Conservation (phyloP, 1,139 yeast species). For the Magnusiomyces suaveolens region DNA sequence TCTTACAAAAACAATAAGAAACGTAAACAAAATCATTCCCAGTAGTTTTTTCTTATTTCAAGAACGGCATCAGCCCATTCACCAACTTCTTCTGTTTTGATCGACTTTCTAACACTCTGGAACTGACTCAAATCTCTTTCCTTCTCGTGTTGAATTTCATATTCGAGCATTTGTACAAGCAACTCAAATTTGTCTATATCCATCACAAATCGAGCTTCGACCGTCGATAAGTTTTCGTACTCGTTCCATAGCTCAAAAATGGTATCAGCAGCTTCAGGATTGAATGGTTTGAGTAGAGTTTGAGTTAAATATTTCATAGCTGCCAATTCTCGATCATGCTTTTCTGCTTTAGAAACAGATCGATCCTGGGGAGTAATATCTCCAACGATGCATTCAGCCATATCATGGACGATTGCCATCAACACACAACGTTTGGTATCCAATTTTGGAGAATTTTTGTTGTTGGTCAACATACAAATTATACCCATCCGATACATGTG, state of each 20-base stretch:
- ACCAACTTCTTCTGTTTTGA: constrained; percentile 64
- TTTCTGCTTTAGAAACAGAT: constrained; percentile 54
- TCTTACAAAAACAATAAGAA: too few relatives aligned
- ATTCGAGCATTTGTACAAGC: constrained; percentile 83
- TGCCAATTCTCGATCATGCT: constrained; percentile 70
- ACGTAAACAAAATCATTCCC: constrained; percentile 27
- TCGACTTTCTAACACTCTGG: constrained; percentile 49
- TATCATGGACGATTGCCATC: constrained; percentile 84
- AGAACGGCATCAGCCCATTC: constrained; percentile 62
- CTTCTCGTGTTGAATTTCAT: constrained; percentile 55
- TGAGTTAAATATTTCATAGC: constrained; percentile 61
- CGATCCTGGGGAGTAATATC: constrained; percentile 81
- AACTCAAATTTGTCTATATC: constrained; percentile 92
- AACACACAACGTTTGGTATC: constrained; percentile 58
- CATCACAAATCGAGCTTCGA: constrained; percentile 83
- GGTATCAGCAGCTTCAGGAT: constrained; percentile 53
- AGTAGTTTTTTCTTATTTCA: constrained; percentile 44
- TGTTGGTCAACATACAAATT: constrained; percentile 63
- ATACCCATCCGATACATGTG: constrained; percentile 97
- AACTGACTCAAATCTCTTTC: constrained; percentile 57
- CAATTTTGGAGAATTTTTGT: constrained; percentile 29
- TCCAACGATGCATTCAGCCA: constrained; percentile 89
- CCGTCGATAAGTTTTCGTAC: constrained; percentile 72
- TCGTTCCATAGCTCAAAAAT: constrained; percentile 75
- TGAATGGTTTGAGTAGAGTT: constrained; percentile 34